Evolutionary conservation across 2,329 filamentous ascomycete genomes (phyloP), one percentile per base, ranked within the genome.

Genomic region (Pleurostoma richardsiae): DNA sequence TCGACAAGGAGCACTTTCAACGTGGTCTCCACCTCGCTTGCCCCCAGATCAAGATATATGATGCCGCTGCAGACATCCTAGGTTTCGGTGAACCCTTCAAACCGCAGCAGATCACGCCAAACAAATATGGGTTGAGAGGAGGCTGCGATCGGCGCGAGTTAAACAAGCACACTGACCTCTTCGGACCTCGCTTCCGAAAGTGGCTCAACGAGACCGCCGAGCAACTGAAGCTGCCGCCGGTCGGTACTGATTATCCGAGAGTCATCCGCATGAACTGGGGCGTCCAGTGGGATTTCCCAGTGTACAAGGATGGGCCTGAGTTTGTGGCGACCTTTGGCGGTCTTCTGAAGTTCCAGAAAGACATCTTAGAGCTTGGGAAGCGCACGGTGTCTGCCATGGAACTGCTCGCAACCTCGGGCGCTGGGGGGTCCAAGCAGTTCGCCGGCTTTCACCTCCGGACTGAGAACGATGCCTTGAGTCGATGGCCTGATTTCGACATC

Each of bases 391-490:
- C 54, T 30, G 59, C 66, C 46, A 67, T 73, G 67, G 57, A 56
- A 30, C 42, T 56, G 40, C 59, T 60, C 46, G 60, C 19, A 19
- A 19, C 19, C 19, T n/a, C 8, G 8, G 33, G 33, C 8, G 8
- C 33, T 36, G 33, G 33, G 33, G 56, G 57, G 10, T 33, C 41
- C 6, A 43, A n/a, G 8, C 48, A 50, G 4, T 72, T 65, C 50
- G 55, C 66, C 3, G 72, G 72, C 4, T 61, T 73, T 7, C 73
- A 77, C 50, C 58, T 77, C 4, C 63, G 73, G n/a, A 73, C 72
- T 4, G 73, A 76, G 53, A 67, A 58, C 46, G 72, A 76, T 47
- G 70, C 71, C 2, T 52, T 75, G 27, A 59, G 59, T n/a, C 63
- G 66, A 48, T 76, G 73, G 73, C 72, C 72, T 4, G 59, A 64